phyloP scores from a whole-genome alignment of 202 grass and related monocot genomes.

The Digitaria exilis region DNA sequence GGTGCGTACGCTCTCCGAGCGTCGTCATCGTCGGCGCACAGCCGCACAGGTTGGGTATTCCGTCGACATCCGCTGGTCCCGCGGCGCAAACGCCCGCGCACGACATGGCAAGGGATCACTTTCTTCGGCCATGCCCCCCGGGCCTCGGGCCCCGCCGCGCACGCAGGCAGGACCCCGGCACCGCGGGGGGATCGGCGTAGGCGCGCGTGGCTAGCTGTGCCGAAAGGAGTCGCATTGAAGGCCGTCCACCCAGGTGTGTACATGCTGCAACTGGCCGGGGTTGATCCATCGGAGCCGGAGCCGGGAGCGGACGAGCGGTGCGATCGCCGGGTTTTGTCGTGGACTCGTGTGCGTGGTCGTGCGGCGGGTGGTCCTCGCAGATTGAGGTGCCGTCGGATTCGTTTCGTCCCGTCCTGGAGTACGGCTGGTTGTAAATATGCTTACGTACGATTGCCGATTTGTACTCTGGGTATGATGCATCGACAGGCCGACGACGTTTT shows the following conservation, averaged over 20 bases:
- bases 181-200: no score
- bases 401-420: no score
- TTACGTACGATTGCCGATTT: background rate
- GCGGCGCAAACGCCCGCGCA: no score
- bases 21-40: no score
- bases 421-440: no score
- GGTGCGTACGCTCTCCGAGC: no score
- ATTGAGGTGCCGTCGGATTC: background rate
- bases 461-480: no score
- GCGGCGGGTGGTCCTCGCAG: background rate
- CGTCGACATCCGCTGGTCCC: background rate
- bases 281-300: background rate
- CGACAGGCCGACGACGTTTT: background rate
- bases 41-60: background rate
- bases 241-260: background rate
- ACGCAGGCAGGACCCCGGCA: no score
- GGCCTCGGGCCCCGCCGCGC: background rate
- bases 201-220: no score
- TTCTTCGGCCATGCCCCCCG: no score
- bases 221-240: slow-evolving; percentile 15
- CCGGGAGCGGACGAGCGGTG: background rate
- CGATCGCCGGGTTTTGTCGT: background rate
- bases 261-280: background rate
- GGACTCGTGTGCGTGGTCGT: background rate
- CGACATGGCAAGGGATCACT: no score